Base-by-base conservation (phyloP, 2,329 filamentous ascomycete species). In the Cladosporium sp. region DNA sequence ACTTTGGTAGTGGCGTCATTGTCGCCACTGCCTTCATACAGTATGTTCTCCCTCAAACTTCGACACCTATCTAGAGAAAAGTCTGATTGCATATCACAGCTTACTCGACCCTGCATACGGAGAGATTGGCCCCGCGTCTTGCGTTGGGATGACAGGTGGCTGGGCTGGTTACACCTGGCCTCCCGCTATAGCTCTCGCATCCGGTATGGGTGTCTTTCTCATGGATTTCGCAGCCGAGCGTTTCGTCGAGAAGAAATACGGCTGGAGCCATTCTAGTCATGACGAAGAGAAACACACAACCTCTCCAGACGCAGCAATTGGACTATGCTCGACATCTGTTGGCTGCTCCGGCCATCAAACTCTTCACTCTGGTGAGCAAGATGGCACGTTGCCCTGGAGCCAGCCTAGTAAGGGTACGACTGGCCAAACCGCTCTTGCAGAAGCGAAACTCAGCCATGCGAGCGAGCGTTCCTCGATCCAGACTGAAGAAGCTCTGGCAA, bases 81-180 rank as follows among this genome's bases (percentile, higher is more conserved):
- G n/a, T n/a, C n/a, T n/a, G n/a, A n/a, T n/a, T n/a, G n/a, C n/a
- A n/a, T n/a, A n/a, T n/a, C n/a, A n/a, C n/a, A n/a, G 83, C 5
- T 76, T 75, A n/a, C 72, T 75, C 28, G 72, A 73, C 33, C 73
- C 73, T 52, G 73, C 73, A 28, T 75, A 75, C 65, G 58, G 40
- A 8, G 71, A 69, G 53, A 75, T 75, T 18, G 73, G 73, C 5
- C 72, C 80, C 0, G 68, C 76, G n/a, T 79, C 79, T 26, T 85
- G 83, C 66, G 82, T 85, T 5, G 83, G 83, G 26, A 80, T 85
- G 78, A 86, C 84, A 0, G 83, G 81, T 0, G 77, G 79, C 53
- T 86, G 85, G 81, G 80, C 78, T 0, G 69, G 76, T 18, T 87
- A 84, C 73, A 77, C 80, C 0, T 86, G 84, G 84, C 80, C 80